Conservation (phyloP, 257 asterid species). For the Paraleonurus japonicus region DNA sequence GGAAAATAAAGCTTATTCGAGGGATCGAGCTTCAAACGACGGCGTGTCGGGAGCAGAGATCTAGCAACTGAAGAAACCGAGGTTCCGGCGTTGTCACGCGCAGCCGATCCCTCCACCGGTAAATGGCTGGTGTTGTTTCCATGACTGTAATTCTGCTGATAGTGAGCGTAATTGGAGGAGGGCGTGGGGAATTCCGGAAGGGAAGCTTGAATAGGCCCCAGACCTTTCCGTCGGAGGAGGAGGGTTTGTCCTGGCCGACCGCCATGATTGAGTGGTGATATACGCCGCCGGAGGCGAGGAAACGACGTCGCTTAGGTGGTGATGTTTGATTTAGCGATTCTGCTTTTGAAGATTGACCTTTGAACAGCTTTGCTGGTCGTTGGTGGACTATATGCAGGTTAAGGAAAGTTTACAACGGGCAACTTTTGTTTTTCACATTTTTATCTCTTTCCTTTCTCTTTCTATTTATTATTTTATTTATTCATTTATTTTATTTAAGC, state of each 20-base stretch:
- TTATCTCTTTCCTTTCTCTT: neutral
- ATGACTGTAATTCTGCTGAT: slow-evolving; percentile 52
- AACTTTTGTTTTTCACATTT: neutral
- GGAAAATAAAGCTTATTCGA: slow-evolving; percentile 84
- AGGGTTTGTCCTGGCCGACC: slow-evolving; percentile 51
- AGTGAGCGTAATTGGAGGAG: slow-evolving; percentile 37
- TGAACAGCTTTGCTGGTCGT: neutral
- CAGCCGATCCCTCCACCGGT: slow-evolving; percentile 67
- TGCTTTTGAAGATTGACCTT: neutral
- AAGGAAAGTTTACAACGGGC: neutral
- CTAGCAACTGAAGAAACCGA: slow-evolving; percentile 88
- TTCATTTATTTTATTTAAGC: no score
- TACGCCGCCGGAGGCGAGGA: slow-evolving; percentile 29
- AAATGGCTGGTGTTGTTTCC: slow-evolving; percentile 39
- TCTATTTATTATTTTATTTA: neutral
- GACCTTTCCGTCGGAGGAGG: slow-evolving; percentile 49
- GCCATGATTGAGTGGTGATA: slow-evolving; percentile 44
- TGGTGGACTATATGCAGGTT: neutral
- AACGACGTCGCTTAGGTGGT: slow-evolving; percentile 28
- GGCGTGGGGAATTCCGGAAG: slow-evolving; percentile 60
- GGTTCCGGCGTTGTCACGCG: slow-evolving; percentile 38
- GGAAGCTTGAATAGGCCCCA: slow-evolving; percentile 86
- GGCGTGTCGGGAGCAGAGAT: slow-evolving; percentile 83
- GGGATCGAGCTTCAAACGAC: slow-evolving; percentile 96
- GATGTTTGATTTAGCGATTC: slow-evolving; percentile 13